Base-by-base conservation (phyloP, 75 land plant species). In the Selaginella tamariscina region DNA sequence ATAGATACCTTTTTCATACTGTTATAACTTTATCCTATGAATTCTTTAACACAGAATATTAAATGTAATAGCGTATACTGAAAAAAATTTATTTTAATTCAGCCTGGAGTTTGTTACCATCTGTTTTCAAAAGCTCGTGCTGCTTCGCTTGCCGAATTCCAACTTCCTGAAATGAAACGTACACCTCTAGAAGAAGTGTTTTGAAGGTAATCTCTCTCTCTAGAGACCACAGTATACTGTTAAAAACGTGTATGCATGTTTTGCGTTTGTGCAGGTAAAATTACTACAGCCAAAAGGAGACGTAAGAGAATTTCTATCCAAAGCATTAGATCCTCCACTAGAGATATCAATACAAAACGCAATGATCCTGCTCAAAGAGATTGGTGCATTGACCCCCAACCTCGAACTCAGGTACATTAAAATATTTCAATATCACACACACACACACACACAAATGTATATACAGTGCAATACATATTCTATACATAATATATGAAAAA, bases 111-210 rank as follows among this genome's bases (percentile, higher is more conserved):
- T 22, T 95, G 97, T 68, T 95, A 85, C 74, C 97, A 88, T 80
- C 73, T 95, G 18, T 95, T 81, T 71, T 86, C 97, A 31, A 84
- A 86, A 75, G 54, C 74, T 31, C 77, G 87, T 56, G 79, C 80
- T 49, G 80, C 74, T 29, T 75, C 92, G 29, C 59, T 91, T 22
- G 84, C 84, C 20, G 93, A 91, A 54, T 84, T 82, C 68, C 88
- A 87, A 67, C 70, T 91, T 57, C 96, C 99, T 60, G 99, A 95
- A 79, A 95, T 95, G 26, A 87, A 84, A 70, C 78, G 99, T 69
- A 87, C 87, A 55, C 86, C 92, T 30, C 79, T 95, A 30, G 96
- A 95, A 68, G 99, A 87, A 67, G 79, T 95, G 2, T 95, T 66
- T 67, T 95, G 73, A 90, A 94, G 95, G 98, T 81, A 72, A 27